A percentile compares a stretch with the other conserved stretches of the same genome.
phyloP scores from a whole-genome alignment of 148 eudicot genomes.

The Nyssa sinensis region DNA sequence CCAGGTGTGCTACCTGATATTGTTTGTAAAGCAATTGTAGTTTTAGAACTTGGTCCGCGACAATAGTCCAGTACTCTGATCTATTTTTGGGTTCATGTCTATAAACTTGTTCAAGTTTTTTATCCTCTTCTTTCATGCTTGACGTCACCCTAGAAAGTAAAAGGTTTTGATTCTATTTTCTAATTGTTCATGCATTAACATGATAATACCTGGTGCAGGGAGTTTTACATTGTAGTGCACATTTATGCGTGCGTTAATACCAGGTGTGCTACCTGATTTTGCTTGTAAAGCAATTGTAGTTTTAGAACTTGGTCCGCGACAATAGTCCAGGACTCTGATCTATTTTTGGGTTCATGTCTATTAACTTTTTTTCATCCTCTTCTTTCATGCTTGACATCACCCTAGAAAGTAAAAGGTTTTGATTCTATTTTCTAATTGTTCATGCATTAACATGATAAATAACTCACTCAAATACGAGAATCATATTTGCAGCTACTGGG shows the following conservation, averaged over 20 bases:
- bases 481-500: background rate
- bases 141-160: background rate
- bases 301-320: background rate
- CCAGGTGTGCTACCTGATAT: background rate
- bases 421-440: no score
- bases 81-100: background rate
- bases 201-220: no score
- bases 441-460: background rate
- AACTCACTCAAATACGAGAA: rapidly evolving
- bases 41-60: background rate
- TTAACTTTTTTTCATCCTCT: background rate
- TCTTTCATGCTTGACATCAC: background rate
- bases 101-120: background rate
- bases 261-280: background rate
- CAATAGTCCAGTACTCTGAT: background rate
- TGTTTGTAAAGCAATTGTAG: background rate
- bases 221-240: no score
- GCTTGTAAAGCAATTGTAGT: background rate
- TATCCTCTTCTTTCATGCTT: background rate
- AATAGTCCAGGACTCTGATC: background rate
- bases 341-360: background rate
- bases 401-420: background rate
- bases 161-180: background rate
- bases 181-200: background rate
- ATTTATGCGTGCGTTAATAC: background rate